Evolutionary conservation across 2,329 filamentous ascomycete genomes (phyloP).

Genomic region (Xylariales sp.): DNA sequence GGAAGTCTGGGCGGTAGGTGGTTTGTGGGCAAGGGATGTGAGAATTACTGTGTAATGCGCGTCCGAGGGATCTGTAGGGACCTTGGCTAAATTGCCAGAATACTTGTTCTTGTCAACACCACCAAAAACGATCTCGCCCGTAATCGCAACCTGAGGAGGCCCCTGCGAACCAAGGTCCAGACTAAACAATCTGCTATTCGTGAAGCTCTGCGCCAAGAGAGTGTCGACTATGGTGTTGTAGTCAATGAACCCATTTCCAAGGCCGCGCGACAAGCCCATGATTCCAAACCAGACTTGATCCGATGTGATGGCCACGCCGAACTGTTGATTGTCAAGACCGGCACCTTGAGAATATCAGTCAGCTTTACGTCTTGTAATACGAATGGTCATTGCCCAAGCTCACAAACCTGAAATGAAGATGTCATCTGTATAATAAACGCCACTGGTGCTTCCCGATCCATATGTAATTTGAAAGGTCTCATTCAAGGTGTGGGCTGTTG

Average conservation of each 20-base stretch:
- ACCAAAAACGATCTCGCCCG: constrained; percentile 49
- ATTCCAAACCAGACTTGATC: constrained; percentile 48
- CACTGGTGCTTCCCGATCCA: constrained; percentile 33
- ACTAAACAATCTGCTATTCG: constrained; percentile 45
- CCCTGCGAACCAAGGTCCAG: constrained; percentile 41
- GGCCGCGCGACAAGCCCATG: constrained; percentile 43
- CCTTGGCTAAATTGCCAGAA: constrained; percentile 37
- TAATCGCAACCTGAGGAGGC: constrained; percentile 27
- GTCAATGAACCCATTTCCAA: constrained; percentile 32
- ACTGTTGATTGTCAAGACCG: constrained; percentile 40
- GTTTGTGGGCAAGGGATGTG: constrained; percentile 16
- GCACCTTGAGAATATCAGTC: constrained; percentile 21
- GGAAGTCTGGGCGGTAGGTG: constrained; percentile 11
- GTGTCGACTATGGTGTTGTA: constrained; percentile 53
- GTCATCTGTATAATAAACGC: constrained; percentile 42
- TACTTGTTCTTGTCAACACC: constrained; percentile 50
- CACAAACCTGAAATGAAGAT: constrained; percentile 40
- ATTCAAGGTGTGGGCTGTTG: constrained; percentile 32
- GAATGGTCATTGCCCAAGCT: no score
- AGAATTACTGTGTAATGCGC: constrained; percentile 27
- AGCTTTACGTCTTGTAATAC: no score
- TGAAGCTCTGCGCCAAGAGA: constrained; percentile 41
- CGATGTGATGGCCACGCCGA: constrained; percentile 42
- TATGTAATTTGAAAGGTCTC: constrained; percentile 33
- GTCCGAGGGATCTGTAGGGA: constrained; percentile 35